These are phyloP conservation scores for Plantago elongata DNA, from an alignment of 257 asterid species.

Conservation along the genomic window DNA sequence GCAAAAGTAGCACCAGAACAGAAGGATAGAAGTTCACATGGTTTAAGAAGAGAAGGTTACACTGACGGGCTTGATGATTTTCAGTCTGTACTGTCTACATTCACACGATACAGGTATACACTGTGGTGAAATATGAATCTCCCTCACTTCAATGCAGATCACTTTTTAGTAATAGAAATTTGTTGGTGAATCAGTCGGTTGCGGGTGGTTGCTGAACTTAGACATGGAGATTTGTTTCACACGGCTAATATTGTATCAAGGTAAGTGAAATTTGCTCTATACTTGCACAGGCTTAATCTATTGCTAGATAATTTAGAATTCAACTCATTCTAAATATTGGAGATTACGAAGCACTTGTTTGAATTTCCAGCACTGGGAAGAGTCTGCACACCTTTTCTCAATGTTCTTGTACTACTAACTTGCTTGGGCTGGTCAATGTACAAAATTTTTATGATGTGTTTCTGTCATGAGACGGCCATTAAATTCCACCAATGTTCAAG, in stretches of 20 bases:
- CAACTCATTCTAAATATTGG: not conserved
- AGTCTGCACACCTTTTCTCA: no score
- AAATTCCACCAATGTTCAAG: no score
- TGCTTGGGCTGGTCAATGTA: no score
- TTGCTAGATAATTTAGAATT: slow-evolving; percentile 36
- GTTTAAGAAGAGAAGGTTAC: slow-evolving; percentile 47
- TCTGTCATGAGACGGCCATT: no score
- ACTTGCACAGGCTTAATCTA: not conserved
- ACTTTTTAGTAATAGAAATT: slow-evolving; percentile 16
- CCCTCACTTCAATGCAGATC: slow-evolving; percentile 8
- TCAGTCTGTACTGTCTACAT: slow-evolving; percentile 61
- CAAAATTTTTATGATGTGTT: no score
- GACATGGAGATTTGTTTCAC: slow-evolving; percentile 84
- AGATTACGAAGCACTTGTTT: not conserved
- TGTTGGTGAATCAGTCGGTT: slow-evolving; percentile 45
- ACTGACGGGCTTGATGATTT: slow-evolving; percentile 71
- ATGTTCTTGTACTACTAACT: no score
- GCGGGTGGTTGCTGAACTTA: slow-evolving; percentile 76
- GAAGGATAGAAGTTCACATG: slow-evolving; percentile 32
- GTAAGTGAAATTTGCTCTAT: slow-evolving; percentile 33
- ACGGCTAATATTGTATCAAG: slow-evolving; percentile 81
- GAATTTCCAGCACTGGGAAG: no score
- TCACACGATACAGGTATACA: slow-evolving; percentile 70
- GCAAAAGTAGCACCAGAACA: slow-evolving; percentile 40
- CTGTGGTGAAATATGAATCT: slow-evolving; percentile 5